These are phyloP conservation scores for Gossypium laxum DNA, from an alignment of 441 rosid species.

Conservation along the genomic window DNA sequence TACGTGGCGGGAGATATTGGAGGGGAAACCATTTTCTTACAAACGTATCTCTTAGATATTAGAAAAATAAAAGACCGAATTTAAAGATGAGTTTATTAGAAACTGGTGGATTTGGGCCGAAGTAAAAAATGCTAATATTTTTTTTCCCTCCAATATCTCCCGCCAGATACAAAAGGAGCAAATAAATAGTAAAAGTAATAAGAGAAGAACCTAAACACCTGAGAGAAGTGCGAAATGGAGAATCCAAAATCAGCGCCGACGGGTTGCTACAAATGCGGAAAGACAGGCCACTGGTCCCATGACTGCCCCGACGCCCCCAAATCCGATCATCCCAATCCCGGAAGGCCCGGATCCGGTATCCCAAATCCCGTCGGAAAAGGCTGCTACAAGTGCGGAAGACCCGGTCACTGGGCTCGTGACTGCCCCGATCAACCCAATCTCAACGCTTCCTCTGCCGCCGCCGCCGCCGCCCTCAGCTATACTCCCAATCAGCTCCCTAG, in stretches of 20 bases:
- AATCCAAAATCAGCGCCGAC: constrained; percentile 48
- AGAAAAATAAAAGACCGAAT: too few relatives aligned
- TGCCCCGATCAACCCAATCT: constrained; percentile 33
- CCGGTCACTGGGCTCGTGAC: constrained; percentile 98
- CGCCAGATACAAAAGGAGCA: constrained; percentile 16
- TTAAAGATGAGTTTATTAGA: too few relatives aligned
- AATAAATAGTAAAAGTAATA: not conserved
- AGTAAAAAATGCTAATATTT: too few relatives aligned
- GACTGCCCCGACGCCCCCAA: constrained; percentile 50
- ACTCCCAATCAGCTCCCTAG: not conserved
- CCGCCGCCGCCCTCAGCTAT: not conserved
- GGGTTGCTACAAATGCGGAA: constrained; percentile 95
- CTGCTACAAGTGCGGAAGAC: constrained; percentile 90
- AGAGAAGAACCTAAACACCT: constrained; percentile 15
- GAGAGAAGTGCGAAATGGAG: constrained; percentile 31
- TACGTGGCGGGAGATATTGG: constrained; percentile 28
- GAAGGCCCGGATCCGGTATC: constrained; percentile 25
- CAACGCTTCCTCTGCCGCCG: not conserved
- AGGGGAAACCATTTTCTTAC: constrained; percentile 3
- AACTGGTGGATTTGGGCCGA: too few relatives aligned
- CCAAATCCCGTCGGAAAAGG: constrained; percentile 59
- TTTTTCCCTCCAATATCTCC: constrained; percentile 22
- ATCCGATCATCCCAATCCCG: not conserved
- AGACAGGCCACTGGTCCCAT: constrained; percentile 95
- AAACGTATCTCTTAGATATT: too few relatives aligned